A percentile compares a stretch with the other conserved stretches of the same genome.
Conservation (phyloP, 2,329 filamentous ascomycete species). For the Lomentospora prolificans region DNA sequence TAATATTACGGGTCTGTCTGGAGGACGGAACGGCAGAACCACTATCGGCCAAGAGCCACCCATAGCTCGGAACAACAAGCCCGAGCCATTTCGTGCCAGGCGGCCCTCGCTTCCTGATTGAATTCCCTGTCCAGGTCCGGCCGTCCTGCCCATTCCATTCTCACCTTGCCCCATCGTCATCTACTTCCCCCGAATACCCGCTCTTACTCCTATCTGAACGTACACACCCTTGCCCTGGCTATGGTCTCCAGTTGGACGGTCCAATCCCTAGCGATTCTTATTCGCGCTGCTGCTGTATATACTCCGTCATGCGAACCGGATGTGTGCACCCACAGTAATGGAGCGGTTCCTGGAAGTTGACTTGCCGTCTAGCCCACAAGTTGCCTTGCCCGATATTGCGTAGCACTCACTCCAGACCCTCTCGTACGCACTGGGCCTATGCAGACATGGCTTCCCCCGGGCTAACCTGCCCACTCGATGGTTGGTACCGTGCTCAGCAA, state of each 20-base stretch:
- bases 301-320: not conserved
- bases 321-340: not conserved
- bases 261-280: too few species aligned
- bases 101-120: slow-evolving; percentile 27
- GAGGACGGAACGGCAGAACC: not conserved
- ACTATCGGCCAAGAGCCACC: slow-evolving; percentile 3
- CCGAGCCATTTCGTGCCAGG: slow-evolving; percentile 17
- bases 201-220: not conserved
- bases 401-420: not conserved
- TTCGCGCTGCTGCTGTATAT: not conserved
- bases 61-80: slow-evolving; percentile 18
- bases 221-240: not conserved
- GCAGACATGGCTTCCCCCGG: not conserved
- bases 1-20: not conserved
- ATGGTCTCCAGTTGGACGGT: too few species aligned
- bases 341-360: not conserved
- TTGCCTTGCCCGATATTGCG: not conserved
- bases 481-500: not conserved
- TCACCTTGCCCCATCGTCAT: not conserved
- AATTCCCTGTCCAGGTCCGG: not conserved
- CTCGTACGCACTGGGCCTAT: not conserved
- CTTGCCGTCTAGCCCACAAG: not conserved
- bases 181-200: not conserved
- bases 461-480: not conserved
- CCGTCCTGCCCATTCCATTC: not conserved